These are phyloP conservation scores for Penicillium odoratum DNA, from an alignment of 495 filamentous ascomycete genomes.

Conservation along the genomic window DNA sequence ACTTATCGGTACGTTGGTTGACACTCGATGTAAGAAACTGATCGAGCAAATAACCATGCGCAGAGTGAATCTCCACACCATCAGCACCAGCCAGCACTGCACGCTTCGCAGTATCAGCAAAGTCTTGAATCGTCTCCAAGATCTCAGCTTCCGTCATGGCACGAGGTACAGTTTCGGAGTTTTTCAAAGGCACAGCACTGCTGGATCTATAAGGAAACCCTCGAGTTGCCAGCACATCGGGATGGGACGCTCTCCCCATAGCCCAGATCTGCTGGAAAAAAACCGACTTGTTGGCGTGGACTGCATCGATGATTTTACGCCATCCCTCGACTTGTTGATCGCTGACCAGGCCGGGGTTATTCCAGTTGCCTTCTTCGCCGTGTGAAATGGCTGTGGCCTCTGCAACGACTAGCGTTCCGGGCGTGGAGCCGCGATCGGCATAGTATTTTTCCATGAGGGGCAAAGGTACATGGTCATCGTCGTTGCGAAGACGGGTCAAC, in stretches of 20 bases:
- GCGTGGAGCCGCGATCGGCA: constrained; percentile 7
- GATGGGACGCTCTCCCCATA: constrained; percentile 7
- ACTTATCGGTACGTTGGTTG: constrained; percentile 59
- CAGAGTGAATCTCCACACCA: constrained; percentile 58
- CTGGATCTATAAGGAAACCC: constrained; percentile 7
- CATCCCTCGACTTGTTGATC: constrained; percentile 4
- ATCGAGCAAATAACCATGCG: constrained; percentile 62
- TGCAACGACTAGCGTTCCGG: constrained; percentile 3
- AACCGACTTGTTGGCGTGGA: constrained; percentile 7
- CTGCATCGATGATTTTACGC: constrained; percentile 7
- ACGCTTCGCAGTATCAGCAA: constrained; percentile 57
- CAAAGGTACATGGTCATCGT: constrained; percentile 7
- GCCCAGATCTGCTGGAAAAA: constrained; percentile 12
- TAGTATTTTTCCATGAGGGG: constrained; percentile 12
- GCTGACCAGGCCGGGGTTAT: constrained; percentile 7
- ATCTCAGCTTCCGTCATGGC: constrained; percentile 54
- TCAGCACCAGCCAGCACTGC: constrained; percentile 59
- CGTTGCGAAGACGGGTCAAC: constrained; percentile 5
- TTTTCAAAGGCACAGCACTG: constrained; percentile 6
- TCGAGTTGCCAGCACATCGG: constrained; percentile 1
- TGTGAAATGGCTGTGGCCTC: constrained; percentile 9
- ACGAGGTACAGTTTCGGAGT: constrained; percentile 27
- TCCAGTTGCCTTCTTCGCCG: constrained; percentile 5
- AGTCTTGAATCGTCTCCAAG: constrained; percentile 45
- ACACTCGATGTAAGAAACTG: constrained; percentile 60